A percentile compares a stretch with the other conserved stretches of the same genome.
phyloP scores from a whole-genome alignment of 768 basidiomycete species.

The Trametes punicea region DNA sequence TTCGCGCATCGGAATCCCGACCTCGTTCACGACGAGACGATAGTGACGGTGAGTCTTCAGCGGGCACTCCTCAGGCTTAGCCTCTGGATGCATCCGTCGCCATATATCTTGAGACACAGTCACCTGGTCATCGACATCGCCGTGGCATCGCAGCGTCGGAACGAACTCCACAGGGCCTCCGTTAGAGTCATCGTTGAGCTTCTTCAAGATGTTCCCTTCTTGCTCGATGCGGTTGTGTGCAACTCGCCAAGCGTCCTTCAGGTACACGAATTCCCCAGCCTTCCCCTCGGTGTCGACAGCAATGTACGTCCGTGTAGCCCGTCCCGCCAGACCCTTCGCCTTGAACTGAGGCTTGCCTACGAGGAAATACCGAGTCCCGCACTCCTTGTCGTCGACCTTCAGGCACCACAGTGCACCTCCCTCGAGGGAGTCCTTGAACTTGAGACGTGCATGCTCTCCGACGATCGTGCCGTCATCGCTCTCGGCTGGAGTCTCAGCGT shows the following conservation, averaged over 20 bases:
- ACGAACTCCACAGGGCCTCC: not conserved
- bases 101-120: not conserved
- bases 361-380: slow-evolving; percentile 3
- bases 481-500: not conserved
- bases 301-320: slow-evolving; percentile 14
- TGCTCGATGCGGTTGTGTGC: not conserved
- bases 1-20: not conserved
- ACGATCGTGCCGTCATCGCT: not conserved
- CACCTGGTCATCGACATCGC: not conserved
- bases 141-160: not conserved
- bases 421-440: not conserved
- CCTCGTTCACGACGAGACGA: slow-evolving; percentile 14
- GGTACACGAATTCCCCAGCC: slow-evolving; percentile 5
- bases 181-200: not conserved
- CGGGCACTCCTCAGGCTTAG: not conserved
- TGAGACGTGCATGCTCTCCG: not conserved
- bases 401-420: not conserved
- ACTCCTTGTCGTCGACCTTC: not conserved
- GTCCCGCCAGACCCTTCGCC: slow-evolving; percentile 2
- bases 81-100: not conserved
- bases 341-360: slow-evolving; percentile 8
- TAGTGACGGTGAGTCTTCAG: slow-evolving; percentile 12
- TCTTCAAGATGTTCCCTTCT: not conserved
- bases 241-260: slow-evolving; percentile 19
- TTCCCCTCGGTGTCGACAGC: slow-evolving; percentile 1